A percentile compares a stretch with the other conserved stretches of the same genome.
These are phyloP conservation scores for Cadophora sp. DNA, from an alignment of 2,329 filamentous ascomycete species.

Conservation along the genomic window DNA sequence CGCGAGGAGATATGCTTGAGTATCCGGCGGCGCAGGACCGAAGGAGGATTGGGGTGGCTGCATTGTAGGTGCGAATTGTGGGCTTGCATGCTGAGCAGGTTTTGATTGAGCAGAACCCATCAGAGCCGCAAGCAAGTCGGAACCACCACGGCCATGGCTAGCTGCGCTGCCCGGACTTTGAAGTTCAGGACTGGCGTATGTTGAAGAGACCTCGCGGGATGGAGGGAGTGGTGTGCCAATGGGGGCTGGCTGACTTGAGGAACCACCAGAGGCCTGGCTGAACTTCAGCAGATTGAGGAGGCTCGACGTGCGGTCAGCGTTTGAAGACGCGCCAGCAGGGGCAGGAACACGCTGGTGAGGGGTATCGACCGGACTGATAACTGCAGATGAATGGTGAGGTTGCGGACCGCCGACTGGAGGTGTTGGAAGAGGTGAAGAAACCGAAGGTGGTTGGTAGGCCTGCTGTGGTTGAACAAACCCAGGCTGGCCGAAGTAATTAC, in stretches of 20 bases:
- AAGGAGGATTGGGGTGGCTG: slow-evolving; percentile 37
- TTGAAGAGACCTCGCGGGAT: slow-evolving; percentile 40
- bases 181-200: slow-evolving; percentile 35
- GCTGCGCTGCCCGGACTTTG: slow-evolving; percentile 33
- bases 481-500: slow-evolving; percentile 41
- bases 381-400: slow-evolving; percentile 61
- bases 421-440: slow-evolving; percentile 64
- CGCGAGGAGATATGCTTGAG: slow-evolving; percentile 85
- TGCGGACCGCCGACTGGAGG: slow-evolving; percentile 60
- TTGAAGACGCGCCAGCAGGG: slow-evolving; percentile 43
- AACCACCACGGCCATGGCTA: slow-evolving; percentile 33
- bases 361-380: slow-evolving; percentile 61
- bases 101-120: slow-evolving; percentile 40
- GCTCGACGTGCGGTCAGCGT: slow-evolving; percentile 59
- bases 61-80: slow-evolving; percentile 38
- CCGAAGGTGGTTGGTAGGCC: slow-evolving; percentile 60
- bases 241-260: slow-evolving; percentile 39
- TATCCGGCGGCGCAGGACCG: slow-evolving; percentile 64
- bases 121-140: slow-evolving; percentile 45
- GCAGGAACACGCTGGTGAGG: slow-evolving; percentile 52
- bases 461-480: slow-evolving; percentile 39
- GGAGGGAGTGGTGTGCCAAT: slow-evolving; percentile 43
- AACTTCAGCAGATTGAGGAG: slow-evolving; percentile 72
- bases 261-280: slow-evolving; percentile 53
- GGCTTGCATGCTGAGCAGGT: slow-evolving; percentile 36